Evolutionary conservation across 2,329 filamentous ascomycete genomes (phyloP).

Genomic region (Neospermospora avenae): DNA sequence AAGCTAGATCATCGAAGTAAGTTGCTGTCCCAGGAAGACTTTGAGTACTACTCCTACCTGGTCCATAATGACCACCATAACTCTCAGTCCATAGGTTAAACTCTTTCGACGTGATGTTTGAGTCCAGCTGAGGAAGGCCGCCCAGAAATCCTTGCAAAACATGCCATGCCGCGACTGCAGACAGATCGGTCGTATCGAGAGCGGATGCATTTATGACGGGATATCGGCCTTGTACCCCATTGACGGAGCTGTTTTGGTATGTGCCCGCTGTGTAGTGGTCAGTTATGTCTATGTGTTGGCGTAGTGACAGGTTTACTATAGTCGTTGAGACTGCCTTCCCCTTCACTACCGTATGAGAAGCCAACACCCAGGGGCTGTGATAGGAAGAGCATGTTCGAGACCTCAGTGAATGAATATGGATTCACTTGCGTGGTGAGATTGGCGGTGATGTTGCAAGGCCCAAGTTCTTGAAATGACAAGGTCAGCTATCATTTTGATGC

Average conservation of each 20-base stretch:
- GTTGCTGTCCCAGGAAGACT: background rate
- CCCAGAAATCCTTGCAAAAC: slow-evolving; percentile 52
- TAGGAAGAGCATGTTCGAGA: slow-evolving; percentile 48
- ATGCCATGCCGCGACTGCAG: slow-evolving; percentile 53
- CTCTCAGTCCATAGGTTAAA: slow-evolving; percentile 60
- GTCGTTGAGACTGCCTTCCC: slow-evolving; percentile 29
- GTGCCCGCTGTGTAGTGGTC: background rate
- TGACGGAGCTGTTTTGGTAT: slow-evolving; percentile 21
- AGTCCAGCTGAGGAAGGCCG: slow-evolving; percentile 40
- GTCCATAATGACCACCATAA: slow-evolving; percentile 64
- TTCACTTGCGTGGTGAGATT: slow-evolving; percentile 37
- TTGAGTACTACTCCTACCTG: slow-evolving; percentile 30
- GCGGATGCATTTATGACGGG: slow-evolving; percentile 41
- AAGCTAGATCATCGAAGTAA: slow-evolving; percentile 35
- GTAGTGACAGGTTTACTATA: background rate
- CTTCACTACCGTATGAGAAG: slow-evolving; percentile 55
- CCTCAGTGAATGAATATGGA: slow-evolving; percentile 61
- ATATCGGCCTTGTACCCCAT: slow-evolving; percentile 24
- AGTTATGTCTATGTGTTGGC: background rate
- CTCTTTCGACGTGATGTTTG: slow-evolving; percentile 24
- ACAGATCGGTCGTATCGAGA: slow-evolving; percentile 53
- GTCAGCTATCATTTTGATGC: background rate
- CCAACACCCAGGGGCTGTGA: slow-evolving; percentile 65
- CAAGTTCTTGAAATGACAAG: slow-evolving; percentile 32
- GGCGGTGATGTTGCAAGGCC: slow-evolving; percentile 40